Percentiles rank a stretch among this genome's conserved stretches.
Conservation (phyloP, 2,329 filamentous ascomycete genomes). For the Pyrenophora graminea region DNA sequence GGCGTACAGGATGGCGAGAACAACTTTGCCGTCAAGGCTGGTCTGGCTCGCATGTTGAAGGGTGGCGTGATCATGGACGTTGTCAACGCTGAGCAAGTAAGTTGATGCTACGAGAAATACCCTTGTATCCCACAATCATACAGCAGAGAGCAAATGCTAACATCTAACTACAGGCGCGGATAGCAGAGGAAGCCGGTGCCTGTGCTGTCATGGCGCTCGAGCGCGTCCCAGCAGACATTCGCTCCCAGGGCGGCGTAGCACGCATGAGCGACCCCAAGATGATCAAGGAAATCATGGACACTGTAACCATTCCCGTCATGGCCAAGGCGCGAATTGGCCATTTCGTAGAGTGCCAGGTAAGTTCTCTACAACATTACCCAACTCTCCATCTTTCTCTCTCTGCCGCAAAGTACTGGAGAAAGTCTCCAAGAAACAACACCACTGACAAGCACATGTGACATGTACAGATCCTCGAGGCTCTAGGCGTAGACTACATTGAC, state of each 20-base stretch:
- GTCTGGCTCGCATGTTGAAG: conserved; percentile 96
- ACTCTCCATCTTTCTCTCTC: background rate
- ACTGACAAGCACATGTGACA: too few species aligned
- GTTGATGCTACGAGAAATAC: conserved; percentile 1
- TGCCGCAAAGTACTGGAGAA: background rate
- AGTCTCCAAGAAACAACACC: too few species aligned
- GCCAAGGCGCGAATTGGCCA: conserved; percentile 97
- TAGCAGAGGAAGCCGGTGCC: conserved; percentile 95
- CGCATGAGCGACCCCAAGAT: conserved; percentile 95
- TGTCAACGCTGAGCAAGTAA: conserved; percentile 80
- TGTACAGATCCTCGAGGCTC: conserved; percentile 81
- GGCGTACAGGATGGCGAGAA: conserved; percentile 52
- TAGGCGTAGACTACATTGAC: conserved; percentile 97
- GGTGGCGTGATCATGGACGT: conserved; percentile 99
- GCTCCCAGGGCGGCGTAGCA: conserved; percentile 86
- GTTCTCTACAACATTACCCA: conserved; percentile 9
- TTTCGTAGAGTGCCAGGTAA: conserved; percentile 90
- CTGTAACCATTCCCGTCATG: conserved; percentile 98
- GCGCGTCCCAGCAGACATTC: conserved; percentile 95
- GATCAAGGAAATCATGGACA: conserved; percentile 93
- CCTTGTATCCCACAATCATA: too few species aligned
- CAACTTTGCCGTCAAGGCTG: conserved; percentile 89
- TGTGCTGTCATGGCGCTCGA: conserved; percentile 98
- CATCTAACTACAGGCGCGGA: conserved; percentile 68
- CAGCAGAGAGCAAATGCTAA: background rate